Evolutionary conservation across 257 asterid species (phyloP), one percentile per base, ranked within the genome.

Genomic region (Salvia rosmarinus): DNA sequence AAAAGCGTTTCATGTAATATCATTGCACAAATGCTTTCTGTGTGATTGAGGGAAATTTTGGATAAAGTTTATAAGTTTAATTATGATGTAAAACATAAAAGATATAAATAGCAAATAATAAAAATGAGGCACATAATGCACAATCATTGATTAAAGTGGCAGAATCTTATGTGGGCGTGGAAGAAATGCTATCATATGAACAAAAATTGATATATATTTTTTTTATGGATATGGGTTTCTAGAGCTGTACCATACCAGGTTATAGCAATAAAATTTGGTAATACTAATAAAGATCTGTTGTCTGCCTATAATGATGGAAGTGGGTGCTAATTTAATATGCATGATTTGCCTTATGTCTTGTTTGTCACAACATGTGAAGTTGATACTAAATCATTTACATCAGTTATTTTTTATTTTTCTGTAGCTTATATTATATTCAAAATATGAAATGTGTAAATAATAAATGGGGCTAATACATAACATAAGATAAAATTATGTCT

Each of bases 261-360:
- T 54, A 9, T 9, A 9, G 14, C 21, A 46, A 4, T n/a, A 46
- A 4, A 46, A 14, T 46, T 46, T 46, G 19, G 9, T 13, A 2
- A 14, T 14, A 14, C n/a, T n/a, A n/a, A n/a, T n/a, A n/a, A 46
- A 14, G 52, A 46, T 46, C 9, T 21, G 23, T 49, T 49, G 56
- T 49, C 56, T 49, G 56, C 56, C 55, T 20, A 19, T 16, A 16
- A 20, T 52, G 59, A 52, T 44, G 51, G 59, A 52, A 52, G 59
- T 52, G 23, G 32, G 14, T 20, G 32, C 30, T 19, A 3, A 20
- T 52, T 19, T 9, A 47, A 47, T 44, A 49, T 9, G 9, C 6
- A 50, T 1, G 17, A 17, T 51, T 51, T 51, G 30, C 30, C 30
- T 54, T 21, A 23, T 23, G 61, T 23, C 39, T 55, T 11, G n/a